Conservation (phyloP, 805 yeast genomes). For the Metschnikowia picachoensis region DNA sequence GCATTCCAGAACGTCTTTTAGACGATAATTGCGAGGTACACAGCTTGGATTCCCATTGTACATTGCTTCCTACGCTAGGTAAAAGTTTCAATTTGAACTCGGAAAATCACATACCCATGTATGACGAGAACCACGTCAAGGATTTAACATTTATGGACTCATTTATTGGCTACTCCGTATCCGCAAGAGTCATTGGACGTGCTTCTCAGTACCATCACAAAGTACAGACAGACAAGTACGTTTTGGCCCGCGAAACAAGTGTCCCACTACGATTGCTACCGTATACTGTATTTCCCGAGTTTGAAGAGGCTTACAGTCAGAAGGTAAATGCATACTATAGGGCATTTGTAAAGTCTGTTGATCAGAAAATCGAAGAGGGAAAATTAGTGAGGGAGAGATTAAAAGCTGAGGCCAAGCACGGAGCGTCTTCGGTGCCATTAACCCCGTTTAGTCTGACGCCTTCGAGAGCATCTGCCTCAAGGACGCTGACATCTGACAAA, state of each 20-base stretch:
- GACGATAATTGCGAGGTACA: slow-evolving; percentile 39
- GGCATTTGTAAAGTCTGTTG: slow-evolving; percentile 33
- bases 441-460: slow-evolving; percentile 12
- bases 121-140: slow-evolving; percentile 16
- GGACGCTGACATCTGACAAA: slow-evolving; percentile 15
- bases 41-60: slow-evolving; percentile 31
- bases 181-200: slow-evolving; percentile 39
- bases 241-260: slow-evolving; percentile 33
- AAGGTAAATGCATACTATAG: slow-evolving; percentile 27
- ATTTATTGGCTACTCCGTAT: slow-evolving; percentile 34
- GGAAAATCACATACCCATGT: slow-evolving; percentile 17
- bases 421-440: background rate
- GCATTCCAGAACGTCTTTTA: slow-evolving; percentile 38
- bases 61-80: slow-evolving; percentile 38
- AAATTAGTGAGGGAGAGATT: slow-evolving; percentile 10
- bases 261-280: slow-evolving; percentile 38
- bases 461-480: slow-evolving; percentile 8
- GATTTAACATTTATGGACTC: slow-evolving; percentile 39
- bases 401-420: slow-evolving; percentile 5
- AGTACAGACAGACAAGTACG: slow-evolving; percentile 28
- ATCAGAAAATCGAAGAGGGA: slow-evolving; percentile 24
- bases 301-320: slow-evolving; percentile 15
- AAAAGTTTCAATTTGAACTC: slow-evolving; percentile 25
- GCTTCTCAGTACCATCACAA: slow-evolving; percentile 32
- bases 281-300: slow-evolving; percentile 19